Evolutionary conservation across 2,329 filamentous ascomycete genomes (phyloP).

Genomic region (Chaetomium sp.): DNA sequence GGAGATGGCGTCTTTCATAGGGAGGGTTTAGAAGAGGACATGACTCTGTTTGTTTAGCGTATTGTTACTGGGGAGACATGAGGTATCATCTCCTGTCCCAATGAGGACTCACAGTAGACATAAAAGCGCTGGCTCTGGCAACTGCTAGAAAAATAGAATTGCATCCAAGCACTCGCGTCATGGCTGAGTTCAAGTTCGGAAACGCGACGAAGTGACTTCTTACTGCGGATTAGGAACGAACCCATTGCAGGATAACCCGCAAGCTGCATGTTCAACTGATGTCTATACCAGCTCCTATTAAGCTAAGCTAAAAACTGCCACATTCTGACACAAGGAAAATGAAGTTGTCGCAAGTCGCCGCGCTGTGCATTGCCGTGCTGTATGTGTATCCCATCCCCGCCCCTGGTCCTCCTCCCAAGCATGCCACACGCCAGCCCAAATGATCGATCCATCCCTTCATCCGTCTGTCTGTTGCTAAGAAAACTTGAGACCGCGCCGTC

Average conservation of each 20-base stretch:
- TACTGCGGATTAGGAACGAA: not conserved
- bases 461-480: not conserved
- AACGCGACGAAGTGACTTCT: not conserved
- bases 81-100: no score
- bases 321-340: not conserved
- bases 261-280: not conserved
- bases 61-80: no score
- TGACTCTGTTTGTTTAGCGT: not conserved
- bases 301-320: not conserved
- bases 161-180: not conserved
- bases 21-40: not conserved
- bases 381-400: not conserved
- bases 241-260: not conserved
- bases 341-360: constrained; percentile 8
- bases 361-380: constrained; percentile 1
- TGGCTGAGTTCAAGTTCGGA: not conserved
- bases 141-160: not conserved
- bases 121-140: not conserved
- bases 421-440: not conserved
- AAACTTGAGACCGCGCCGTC: not conserved
- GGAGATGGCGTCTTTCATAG: no score
- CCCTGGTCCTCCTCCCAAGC: not conserved
- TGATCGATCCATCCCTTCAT: constrained; percentile 2
- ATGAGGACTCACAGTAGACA: not conserved
- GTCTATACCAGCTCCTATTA: constrained; percentile 14